phyloP scores from a whole-genome alignment of 257 asterid species.

The Solanum boliviense region DNA sequence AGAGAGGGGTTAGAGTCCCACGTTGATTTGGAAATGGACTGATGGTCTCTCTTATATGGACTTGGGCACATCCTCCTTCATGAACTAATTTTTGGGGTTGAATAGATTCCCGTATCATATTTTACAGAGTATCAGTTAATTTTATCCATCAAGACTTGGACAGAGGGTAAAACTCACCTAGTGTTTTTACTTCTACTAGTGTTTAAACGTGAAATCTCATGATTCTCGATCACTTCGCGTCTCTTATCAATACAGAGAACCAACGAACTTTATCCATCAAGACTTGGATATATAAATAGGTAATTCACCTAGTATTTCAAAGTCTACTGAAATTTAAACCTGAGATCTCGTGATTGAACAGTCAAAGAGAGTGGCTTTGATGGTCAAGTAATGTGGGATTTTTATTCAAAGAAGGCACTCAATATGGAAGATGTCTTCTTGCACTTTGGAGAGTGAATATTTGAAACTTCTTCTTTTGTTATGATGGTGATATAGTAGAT shows the following conservation, averaged over 20 bases:
- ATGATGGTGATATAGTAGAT: background rate
- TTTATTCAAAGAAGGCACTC: slow-evolving; percentile 1
- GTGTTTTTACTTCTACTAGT: background rate
- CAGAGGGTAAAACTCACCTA: background rate
- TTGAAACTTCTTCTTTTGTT: background rate
- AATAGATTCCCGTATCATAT: background rate
- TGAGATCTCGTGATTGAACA: no score
- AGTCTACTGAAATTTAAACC: no score
- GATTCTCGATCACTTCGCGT: background rate
- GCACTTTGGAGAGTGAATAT: slow-evolving; percentile 14
- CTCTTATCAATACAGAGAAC: background rate
- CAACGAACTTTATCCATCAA: background rate
- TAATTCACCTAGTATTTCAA: background rate
- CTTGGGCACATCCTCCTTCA: fast-evolving
- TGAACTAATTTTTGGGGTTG: background rate
- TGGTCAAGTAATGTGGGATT: slow-evolving; percentile 26
- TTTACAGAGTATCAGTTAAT: background rate
- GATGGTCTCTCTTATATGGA: background rate
- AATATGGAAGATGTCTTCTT: slow-evolving; percentile 5
- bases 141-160: background rate
- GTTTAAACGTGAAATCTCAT: background rate
- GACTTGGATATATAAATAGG: background rate
- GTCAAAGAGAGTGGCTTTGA: slow-evolving; percentile 21
- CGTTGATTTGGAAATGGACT: background rate
- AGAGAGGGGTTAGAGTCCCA: background rate